Base-by-base conservation (phyloP, 495 filamentous ascomycete genomes). In the Daldinia vernicosa region DNA sequence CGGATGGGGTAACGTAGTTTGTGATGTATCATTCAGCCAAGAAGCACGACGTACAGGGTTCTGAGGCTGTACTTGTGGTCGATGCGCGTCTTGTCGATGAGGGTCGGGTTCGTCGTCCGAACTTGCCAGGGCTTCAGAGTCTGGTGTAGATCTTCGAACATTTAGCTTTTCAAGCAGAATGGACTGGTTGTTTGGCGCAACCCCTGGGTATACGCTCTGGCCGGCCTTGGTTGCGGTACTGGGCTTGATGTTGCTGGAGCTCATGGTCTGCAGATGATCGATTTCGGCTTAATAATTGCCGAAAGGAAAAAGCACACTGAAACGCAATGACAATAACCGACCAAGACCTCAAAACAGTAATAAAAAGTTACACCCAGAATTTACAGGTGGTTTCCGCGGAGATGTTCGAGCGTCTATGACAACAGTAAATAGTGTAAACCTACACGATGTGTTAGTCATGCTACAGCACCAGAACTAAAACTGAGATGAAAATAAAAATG, bases 121-220 rank as follows among this genome's bases (percentile, higher is more conserved):
- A 66, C 94, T 97, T 39, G 91, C 93, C 53, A 98, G 81, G 45
- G 94, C 94, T 75, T 98, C 94, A 6, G 94, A 97, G 74, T 97
- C 94, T 15, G 94, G 94, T 6, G 94, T 97, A 17, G 93, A 93
- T 47, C 75, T 71, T 61, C 91, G 90, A 70, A 92, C 88, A 70
- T 91, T 89, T 59, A 90, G 82, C 76, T 92, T 94, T 63, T 95
- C 93, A 19, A 91, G 84, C 54, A 92, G 82, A 27, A 91, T 82
- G 30, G 87, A 84, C 39, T 87, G 86, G 67, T 84, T 90, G 72
- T 72, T 84, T 30, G 84, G 81, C 40, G 80, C 76, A 55, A 74
- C 78, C 45, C 71, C 67, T 15, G 81, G 62, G 28, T 80, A 78
- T 47, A 55, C 72, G 56, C 77, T 73, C 66, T 82, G 82, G 59